Evolutionary conservation across 345 rosid species (phyloP), one percentile per base, ranked within the genome.

Genomic region (Citrus inodora): DNA sequence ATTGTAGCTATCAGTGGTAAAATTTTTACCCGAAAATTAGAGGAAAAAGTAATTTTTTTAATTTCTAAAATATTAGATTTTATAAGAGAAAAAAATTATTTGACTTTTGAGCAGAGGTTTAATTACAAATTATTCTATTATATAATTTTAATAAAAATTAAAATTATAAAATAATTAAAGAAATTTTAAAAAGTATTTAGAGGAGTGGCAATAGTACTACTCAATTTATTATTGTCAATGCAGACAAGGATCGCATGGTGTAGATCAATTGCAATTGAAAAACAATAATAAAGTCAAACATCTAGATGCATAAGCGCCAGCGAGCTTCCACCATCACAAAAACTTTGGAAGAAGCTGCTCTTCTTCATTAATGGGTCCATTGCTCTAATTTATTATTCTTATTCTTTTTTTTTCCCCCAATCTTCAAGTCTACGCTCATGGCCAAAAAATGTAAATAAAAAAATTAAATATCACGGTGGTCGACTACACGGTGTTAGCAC

Each of bases 351-450:
- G 78, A 51, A 74, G 69, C 75, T 60, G 51, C 69, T 30, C 27
- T 67, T 40, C 72, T 80, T 59, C 24, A n/a, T 55, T 28, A n/a
- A 66, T 53, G 67, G 77, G 76, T 78, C 40, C 55, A 16, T 70
- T 63, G 17, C 38, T 56, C 56, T 17, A 73, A 61, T 37, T 67
- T 9, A 24, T 67, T 58, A 35, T 59, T 35, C 46, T 60, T 60
- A 22, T 60, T 25, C 3, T 9, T 22, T 5, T 13, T 19, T 53
- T 27, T 5, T 6, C n/a, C 16, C 19, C 48, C 28, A 21, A 19
- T 69, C 5, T 14, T n/a, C 3, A 9, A 62, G 27, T 60, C 46
- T 33, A 42, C 24, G 37, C 53, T 28, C 25, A 11, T 35, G 19
- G 48, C n/a, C 21, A 55, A 66, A 14, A 51, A 51, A 32, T 28